Conservation (phyloP, 768 basidiomycete species). For the Mycena indigotica region DNA sequence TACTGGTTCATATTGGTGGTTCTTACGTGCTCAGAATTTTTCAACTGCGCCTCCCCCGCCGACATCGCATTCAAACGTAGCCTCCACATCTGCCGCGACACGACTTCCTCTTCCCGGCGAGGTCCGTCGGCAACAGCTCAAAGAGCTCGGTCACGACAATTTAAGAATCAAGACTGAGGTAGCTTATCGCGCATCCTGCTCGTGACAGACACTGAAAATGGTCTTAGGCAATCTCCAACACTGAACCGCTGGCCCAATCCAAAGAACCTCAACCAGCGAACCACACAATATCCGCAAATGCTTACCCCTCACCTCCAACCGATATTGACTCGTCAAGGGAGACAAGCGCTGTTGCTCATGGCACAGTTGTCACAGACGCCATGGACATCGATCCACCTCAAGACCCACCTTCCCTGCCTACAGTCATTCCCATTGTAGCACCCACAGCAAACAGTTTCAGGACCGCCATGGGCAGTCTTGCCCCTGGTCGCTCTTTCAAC, state of each 20-base stretch:
- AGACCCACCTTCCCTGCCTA: neutral
- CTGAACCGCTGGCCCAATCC: neutral
- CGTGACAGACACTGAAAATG: neutral
- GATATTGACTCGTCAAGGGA: neutral
- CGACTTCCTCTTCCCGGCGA: neutral
- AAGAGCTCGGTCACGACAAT: neutral
- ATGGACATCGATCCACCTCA: neutral
- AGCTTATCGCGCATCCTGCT: neutral
- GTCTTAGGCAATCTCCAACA: neutral
- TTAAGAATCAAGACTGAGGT: neutral
- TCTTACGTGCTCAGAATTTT: neutral
- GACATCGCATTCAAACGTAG: neutral
- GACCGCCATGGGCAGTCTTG: neutral
- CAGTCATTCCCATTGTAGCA: neutral
- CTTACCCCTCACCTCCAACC: neutral
- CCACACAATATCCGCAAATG: neutral
- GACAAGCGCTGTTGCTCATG: neutral
- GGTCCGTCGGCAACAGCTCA: neutral
- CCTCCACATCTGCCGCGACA: neutral
- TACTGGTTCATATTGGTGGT: neutral
- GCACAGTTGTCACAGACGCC: neutral
- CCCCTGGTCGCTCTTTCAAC: neutral
- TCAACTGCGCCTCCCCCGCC: neutral
- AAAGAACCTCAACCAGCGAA: neutral
- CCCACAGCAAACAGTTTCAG: neutral